These are phyloP conservation scores for Pyracantha coccinea DNA, from an alignment of 331 rosid species.

Conservation along the genomic window DNA sequence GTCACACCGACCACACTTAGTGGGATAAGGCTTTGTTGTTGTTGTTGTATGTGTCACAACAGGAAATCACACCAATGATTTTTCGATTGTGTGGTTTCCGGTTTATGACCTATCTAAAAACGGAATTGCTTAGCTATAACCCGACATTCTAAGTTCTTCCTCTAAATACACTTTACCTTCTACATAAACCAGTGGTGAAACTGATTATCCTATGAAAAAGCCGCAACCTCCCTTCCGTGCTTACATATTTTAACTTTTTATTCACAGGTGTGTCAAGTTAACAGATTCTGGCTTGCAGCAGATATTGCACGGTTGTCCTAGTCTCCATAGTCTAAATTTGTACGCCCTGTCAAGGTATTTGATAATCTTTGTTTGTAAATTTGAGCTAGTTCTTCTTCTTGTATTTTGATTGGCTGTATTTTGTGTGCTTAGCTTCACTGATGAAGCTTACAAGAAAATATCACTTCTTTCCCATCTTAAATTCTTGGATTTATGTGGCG, in stretches of 20 bases:
- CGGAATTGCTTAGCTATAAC: no score
- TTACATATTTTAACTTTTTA: conserved; percentile 15
- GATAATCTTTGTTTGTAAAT: background rate
- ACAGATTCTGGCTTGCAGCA: conserved; percentile 62
- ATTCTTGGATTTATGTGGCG: conserved; percentile 76
- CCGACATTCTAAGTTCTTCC: background rate
- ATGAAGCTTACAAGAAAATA: conserved; percentile 53
- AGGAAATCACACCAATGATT: background rate
- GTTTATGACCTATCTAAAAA: background rate
- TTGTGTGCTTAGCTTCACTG: conserved; percentile 55
- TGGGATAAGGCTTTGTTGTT: no score
- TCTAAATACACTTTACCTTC: background rate
- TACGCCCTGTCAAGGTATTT: conserved; percentile 77
- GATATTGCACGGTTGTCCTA: conserved; percentile 40
- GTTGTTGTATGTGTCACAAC: background rate
- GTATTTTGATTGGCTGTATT: conserved; percentile 12
- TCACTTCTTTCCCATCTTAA: conserved; percentile 44
- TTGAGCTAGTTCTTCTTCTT: background rate
- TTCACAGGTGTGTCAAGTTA: conserved; percentile 59
- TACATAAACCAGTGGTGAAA: background rate
- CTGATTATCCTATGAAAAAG: background rate
- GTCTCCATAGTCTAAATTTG: conserved; percentile 65
- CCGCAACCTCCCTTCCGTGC: background rate
- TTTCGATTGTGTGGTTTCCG: background rate
- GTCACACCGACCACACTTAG: no score